Base-by-base conservation (phyloP, 352 stramenopile species). In the Stramenopiles sp. region DNA sequence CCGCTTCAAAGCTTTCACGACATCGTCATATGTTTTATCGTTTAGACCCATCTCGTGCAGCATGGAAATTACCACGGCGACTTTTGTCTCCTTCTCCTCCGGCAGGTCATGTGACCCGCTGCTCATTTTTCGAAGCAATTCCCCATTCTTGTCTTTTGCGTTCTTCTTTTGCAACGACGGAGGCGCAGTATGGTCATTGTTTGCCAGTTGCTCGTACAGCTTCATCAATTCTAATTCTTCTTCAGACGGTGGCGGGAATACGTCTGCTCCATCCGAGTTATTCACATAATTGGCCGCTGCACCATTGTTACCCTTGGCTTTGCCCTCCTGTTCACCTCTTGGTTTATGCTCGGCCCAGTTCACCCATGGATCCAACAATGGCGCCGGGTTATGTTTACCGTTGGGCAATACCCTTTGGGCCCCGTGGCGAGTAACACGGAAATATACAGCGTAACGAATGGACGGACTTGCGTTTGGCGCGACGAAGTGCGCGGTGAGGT, bases 171-270 rank as follows among this genome's bases (percentile, higher is more conserved):
- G 43, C 25, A 63, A 63, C 12, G 12, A 18, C 43, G 12, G 12
- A 18, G 43, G 43, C 12, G 25, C 25, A 18, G 43, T 63, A 63
- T 63, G 43, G 25, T 63, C 43, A 63, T 63, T 63, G 25, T 63
- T 63, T 12, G 12, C 25, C 12, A 18, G 12, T 63, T 63, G 43
- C 25, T 63, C 43, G 25, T 63, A 63, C 12, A 63, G 25, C 25
- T 63, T 63, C 43, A 63, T 63, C 43, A 63, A 63, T 63, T 63
- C 12, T 25, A 63, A 18, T 63, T 63, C 43, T 63, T 63, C 43
- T 63, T 63, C 43, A 63, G 43, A 63, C 25, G 43, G 43, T 63
- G 43, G 43, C 25, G 25, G 12, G 25, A 18, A 12, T 63, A 25
- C 43, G 25, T 63, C 12, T 63, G 12, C 12, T 63, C 25, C 12